Evolutionary conservation across 169 alveolate species (phyloP), one percentile per base, ranked within the genome.

Genomic region (Plasmodium billcollinsi): DNA sequence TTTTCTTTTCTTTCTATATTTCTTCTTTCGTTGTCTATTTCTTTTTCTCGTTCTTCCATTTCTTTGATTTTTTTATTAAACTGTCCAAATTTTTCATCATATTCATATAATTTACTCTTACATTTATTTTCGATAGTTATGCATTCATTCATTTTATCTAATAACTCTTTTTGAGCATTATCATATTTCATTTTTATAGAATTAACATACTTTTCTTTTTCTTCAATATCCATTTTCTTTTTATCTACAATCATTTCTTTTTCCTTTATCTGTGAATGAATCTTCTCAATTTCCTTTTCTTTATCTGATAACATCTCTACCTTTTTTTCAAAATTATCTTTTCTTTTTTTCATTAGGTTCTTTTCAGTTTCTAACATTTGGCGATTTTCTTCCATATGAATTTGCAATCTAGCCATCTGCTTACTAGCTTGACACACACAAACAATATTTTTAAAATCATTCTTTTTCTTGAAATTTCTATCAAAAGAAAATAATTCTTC

Each of bases 401-500:
- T n/a, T 59, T 80, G 90, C 33, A 80, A 61, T 58, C 90, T 69
- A 69, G 90, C 90, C 90, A 80, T 80, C 24, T 80, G 90, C 26
- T 80, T 80, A 61, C 90, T 80, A 15, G 90, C 90, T 61, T 80
- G 90, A 26, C 90, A 80, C 33, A 80, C 90, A 26, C 90, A 80
- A 26, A 80, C 90, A 45, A 80, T 80, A 29, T 70, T 80, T 69
- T 80, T 80, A 56, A 80, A 47, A 20, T 80, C 90, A n/a, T 54
- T 80, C 47, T 80, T 80, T 62, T 80, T 80, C 59, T 58, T 67
- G 11, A 80, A 33, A 49, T 80, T 80, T 14, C 56, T 66, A 26
- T 80, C 90, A 49, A 69, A 80, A 3, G 70, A 54, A 49, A 67
- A 80, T 45, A 70, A 24, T 67, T 69, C 90, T 9, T 80, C 90